Evolutionary conservation across 257 asterid species (phyloP).

Genomic region (Thymus mandschuricus): DNA sequence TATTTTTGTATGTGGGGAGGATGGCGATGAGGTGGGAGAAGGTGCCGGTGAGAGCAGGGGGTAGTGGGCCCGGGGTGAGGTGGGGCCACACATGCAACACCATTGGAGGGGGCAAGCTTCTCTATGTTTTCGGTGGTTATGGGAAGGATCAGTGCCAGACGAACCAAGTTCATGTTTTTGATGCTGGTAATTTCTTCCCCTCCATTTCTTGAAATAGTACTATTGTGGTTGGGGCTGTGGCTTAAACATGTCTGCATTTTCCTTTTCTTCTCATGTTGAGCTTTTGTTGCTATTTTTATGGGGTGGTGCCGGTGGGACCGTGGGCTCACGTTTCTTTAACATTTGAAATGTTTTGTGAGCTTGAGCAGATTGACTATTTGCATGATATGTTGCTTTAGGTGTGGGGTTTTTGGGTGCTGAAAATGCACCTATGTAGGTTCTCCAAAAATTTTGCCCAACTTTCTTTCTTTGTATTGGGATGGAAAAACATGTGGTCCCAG

Average conservation of each 20-base stretch:
- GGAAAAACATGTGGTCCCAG: neutral
- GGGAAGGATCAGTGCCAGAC: constrained; percentile 87
- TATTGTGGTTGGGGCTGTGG: neutral
- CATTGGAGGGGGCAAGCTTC: constrained; percentile 82
- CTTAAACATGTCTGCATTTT: neutral
- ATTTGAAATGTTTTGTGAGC: neutral
- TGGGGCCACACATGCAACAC: constrained; percentile 99
- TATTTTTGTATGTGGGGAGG: constrained; percentile 34
- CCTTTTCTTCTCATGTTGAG: neutral
- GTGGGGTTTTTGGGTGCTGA: constrained; percentile 18
- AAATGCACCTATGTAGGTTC: constrained; percentile 10
- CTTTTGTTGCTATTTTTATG: neutral
- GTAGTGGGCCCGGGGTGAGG: constrained; percentile 85
- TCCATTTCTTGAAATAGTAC: neutral
- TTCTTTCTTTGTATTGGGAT: constrained; percentile 8
- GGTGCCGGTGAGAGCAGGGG: constrained; percentile 51
- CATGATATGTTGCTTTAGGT: neutral
- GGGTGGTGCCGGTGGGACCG: neutral
- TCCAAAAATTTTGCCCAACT: neutral
- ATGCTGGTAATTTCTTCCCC: constrained; percentile 55
- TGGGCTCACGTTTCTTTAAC: neutral
- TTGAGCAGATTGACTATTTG: neutral
- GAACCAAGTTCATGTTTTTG: constrained; percentile 82
- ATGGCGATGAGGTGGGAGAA: constrained; percentile 86
- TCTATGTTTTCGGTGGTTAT: constrained; percentile 95